Percentiles rank a stretch among this genome's conserved stretches.
Conservation (phyloP, 352 stramenopile genomes). For the Thalassiosira delicatula region DNA sequence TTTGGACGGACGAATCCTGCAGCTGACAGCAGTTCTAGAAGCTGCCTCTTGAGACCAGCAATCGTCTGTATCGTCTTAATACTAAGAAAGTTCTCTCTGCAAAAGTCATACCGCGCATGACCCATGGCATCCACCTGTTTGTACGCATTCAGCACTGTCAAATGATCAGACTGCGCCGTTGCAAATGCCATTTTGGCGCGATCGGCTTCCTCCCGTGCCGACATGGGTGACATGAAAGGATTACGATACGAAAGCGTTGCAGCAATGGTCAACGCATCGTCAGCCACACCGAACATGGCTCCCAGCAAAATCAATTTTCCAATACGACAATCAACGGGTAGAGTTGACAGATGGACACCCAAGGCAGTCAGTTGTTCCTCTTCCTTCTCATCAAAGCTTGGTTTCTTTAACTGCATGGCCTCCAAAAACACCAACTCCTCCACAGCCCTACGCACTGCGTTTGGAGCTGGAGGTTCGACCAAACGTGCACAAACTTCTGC, state of each 20-base stretch:
- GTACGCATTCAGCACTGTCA: neutral
- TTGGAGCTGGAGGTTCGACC: neutral
- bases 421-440: neutral
- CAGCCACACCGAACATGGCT: slow-evolving; percentile 72
- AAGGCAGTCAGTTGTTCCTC: slow-evolving; percentile 62
- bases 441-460: neutral
- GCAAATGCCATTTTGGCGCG: neutral
- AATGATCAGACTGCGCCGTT: neutral
- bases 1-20: neutral
- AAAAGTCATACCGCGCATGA: neutral
- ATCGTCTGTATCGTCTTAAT: neutral
- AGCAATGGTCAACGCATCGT: slow-evolving; percentile 71
- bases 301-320: slow-evolving; percentile 75
- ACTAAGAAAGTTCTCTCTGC: neutral
- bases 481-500: neutral
- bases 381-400: neutral
- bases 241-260: slow-evolving; percentile 56
- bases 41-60: neutral
- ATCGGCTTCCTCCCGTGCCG: slow-evolving; percentile 2
- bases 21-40: neutral
- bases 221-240: neutral
- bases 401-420: neutral
- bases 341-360: slow-evolving; percentile 70
- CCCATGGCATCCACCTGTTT: neutral
- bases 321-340: slow-evolving; percentile 77